Conservation (phyloP, 2,329 filamentous ascomycete genomes). For the Magnaporthales sp. region DNA sequence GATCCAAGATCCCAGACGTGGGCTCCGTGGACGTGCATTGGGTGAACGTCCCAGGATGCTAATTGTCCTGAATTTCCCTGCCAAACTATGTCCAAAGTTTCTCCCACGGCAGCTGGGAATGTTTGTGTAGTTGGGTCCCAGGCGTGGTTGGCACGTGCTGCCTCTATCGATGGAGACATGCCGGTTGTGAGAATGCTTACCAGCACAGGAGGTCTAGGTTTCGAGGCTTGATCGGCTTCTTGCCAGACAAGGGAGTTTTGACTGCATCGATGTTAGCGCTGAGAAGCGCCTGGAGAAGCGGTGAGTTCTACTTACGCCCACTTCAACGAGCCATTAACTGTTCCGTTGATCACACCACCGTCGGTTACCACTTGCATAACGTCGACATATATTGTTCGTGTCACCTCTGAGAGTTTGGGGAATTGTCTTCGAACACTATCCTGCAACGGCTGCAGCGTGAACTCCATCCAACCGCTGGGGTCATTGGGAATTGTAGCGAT, state of each 20-base stretch:
- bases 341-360: constrained; percentile 16
- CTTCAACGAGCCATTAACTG: neutral
- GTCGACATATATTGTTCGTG: constrained; percentile 34
- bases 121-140: constrained; percentile 42
- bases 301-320: neutral
- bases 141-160: constrained; percentile 38
- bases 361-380: constrained; percentile 30
- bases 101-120: constrained; percentile 45
- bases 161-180: constrained; percentile 35
- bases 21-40: constrained; percentile 45
- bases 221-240: neutral
- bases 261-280: neutral
- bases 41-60: constrained; percentile 29
- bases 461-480: constrained; percentile 33
- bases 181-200: constrained; percentile 42
- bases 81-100: constrained; percentile 46
- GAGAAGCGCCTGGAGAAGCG: neutral
- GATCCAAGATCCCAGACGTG: constrained; percentile 45
- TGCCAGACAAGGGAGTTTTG: constrained; percentile 2
- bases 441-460: constrained; percentile 18
- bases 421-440: neutral
- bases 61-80: constrained; percentile 28
- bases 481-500: constrained; percentile 24
- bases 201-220: constrained; percentile 31
- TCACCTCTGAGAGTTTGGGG: constrained; percentile 28